phyloP scores from a whole-genome alignment of 257 asterid species.

The Verbena officinalis region DNA sequence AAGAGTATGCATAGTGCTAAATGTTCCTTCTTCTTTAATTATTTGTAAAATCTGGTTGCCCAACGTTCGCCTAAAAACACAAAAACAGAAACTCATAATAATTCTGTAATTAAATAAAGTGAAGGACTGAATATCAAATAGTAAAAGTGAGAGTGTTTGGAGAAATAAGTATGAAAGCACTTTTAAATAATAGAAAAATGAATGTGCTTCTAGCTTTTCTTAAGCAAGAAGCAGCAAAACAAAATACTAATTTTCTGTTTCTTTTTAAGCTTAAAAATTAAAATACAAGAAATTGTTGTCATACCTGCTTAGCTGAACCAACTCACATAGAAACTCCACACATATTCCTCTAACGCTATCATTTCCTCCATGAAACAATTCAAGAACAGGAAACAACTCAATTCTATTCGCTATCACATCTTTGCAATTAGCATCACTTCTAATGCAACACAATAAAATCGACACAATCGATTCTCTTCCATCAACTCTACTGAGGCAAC shows the following conservation, averaged over 20 bases:
- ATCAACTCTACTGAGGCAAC: conserved; percentile 53
- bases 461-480: conserved; percentile 53
- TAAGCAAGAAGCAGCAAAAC: no score
- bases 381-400: conserved; percentile 68
- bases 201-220: no score
- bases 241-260: no score
- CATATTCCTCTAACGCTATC: conserved; percentile 61
- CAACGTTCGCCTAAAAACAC: conserved; percentile 51
- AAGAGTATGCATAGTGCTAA: conserved; percentile 77
- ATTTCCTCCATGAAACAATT: conserved; percentile 69
- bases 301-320: conserved; percentile 73
- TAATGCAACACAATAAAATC: conserved; percentile 64
- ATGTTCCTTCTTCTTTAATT: conserved; percentile 82
- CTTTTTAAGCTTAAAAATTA: not conserved
- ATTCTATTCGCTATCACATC: conserved; percentile 53
- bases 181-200: no score
- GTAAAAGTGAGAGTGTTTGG: no score
- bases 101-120: not conserved
- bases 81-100: no score
- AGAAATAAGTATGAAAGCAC: no score
- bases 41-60: conserved; percentile 65
- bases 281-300: not conserved
- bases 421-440: conserved; percentile 59
- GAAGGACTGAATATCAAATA: conserved; percentile 5
- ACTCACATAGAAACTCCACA: conserved; percentile 68